Base-by-base conservation (phyloP, 225 moss, liverwort and hornwort genomes). In the Straminergon stramineum region DNA sequence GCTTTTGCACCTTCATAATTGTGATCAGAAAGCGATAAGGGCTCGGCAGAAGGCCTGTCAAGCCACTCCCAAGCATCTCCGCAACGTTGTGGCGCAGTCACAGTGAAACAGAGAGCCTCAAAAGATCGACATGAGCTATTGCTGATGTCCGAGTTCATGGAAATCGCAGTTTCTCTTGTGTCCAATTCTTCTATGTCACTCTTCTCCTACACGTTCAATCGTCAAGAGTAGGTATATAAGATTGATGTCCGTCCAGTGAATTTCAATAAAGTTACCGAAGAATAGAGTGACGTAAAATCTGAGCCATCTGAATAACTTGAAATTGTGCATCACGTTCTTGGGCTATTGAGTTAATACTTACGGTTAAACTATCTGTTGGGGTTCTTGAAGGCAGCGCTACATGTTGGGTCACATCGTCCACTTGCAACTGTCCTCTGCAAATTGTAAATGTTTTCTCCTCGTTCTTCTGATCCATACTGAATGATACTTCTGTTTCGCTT, bases 61-160 rank as follows among this genome's bases (percentile, higher is more conserved):
- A 93, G 82, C 92, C 93, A 92, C 82, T 89, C 92, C 90, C 92
- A 92, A 81, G 90, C 63, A 45, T 90, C 88, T 60, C 87, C 84
- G 84, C 88, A 91, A 73, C 81, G 80, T 41, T 90, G 83, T 84
- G 92, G 93, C 53, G 84, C 84, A 48, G 89, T 70, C 81, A 89
- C 82, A 8, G 92, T 89, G 88, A 93, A 91, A 89, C 87, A 92
- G 32, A 88, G 79, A 76, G 92, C 58, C 82, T 93, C 92, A 51
- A 92, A 91, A 62, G 89, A 89, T 84, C 62, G 90, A 81, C 84
- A 74, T 23, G 84, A 90, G 68, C 90, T 90, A 60, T 73, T 86
- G 82, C 90, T 91, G 74, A 84, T 88, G 75, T 93, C 87, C n/a
- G 90, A 89, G 71, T 78, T 87, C 82, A 83, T 70, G 35, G 89